A percentile compares a stretch with the other conserved stretches of the same genome.
These are phyloP conservation scores for Barnettozyma sucrosica DNA, from an alignment of 805 yeast genomes.

Conservation along the genomic window DNA sequence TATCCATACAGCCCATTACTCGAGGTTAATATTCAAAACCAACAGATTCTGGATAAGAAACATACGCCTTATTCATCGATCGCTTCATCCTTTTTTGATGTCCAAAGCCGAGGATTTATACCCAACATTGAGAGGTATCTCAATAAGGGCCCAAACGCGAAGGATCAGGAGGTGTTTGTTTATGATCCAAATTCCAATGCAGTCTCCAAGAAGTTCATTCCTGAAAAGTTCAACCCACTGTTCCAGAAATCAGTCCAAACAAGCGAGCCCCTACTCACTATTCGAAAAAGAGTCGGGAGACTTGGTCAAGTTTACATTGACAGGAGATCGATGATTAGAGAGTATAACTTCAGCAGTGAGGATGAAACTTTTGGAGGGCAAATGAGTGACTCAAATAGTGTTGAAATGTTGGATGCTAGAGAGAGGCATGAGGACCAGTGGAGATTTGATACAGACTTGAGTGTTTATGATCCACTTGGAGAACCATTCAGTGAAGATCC, in stretches of 20 bases:
- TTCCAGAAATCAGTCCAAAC: conserved; percentile 28
- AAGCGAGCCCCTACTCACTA: conserved; percentile 43
- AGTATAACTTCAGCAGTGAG: conserved; percentile 28
- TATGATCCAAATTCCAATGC: conserved; percentile 22
- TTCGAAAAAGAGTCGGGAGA: conserved; percentile 75
- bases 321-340: conserved; percentile 51
- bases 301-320: conserved; percentile 68
- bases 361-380: conserved; percentile 4
- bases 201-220: conserved; percentile 23
- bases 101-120: conserved; percentile 51
- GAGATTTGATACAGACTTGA: conserved; percentile 56
- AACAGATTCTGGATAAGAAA: conserved; percentile 42
- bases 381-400: conserved; percentile 17
- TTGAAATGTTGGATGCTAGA: conserved; percentile 31
- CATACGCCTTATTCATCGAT: conserved; percentile 81
- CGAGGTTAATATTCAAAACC: conserved; percentile 53
- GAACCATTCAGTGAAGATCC: conserved; percentile 72
- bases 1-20: conserved; percentile 80
- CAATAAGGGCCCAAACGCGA: conserved; percentile 19
- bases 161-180: conserved; percentile 28
- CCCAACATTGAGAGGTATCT: conserved; percentile 23
- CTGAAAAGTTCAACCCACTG: conserved; percentile 35
- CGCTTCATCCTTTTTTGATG: conserved; percentile 60
- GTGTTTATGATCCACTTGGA: conserved; percentile 31
- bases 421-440: conserved; percentile 55